Evolutionary conservation across 176 grass and related monocot genomes (phyloP), one percentile per base, ranked within the genome.

Genomic region (Rhipidocladum racemiflorum): DNA sequence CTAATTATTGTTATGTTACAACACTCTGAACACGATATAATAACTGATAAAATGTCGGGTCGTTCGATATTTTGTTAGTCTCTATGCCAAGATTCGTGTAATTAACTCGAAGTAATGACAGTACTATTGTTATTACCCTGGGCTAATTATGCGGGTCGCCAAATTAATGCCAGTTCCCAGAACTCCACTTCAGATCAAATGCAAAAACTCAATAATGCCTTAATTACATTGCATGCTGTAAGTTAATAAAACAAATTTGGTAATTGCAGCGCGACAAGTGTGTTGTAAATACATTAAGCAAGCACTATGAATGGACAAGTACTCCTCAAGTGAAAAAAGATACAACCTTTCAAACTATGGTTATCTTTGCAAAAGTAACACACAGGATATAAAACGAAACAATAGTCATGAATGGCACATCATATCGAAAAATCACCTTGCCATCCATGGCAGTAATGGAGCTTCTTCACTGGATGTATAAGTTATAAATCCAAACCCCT

Each of bases 401-500:
- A 86, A 65, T 50, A 62, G 32, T 53, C 32, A 79, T 10, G 24
- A 76, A 73, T 66, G 35, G 5, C 25, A 48, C 80, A 20, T 13
- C 35, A 62, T n/a, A 44, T 73, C 30, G 13, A 70, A 36, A 74
- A 48, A 69, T 39, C 64, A 98, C 96, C 92, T 88, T 91, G 39
- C 96, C 92, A 65, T 99, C 96, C 89, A 95, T 88, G 68, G 71
- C 83, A 83, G 72, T 87, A 76, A 99, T 80, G 48, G 96, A 2
- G 92, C 92, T 29, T 90, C 96, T 84, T 95, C 92, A 21, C 23
- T 36, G 5, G 84, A 85, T 69, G 80, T 24, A 68, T 84, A 99
- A 74, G 90, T 95, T 65, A 99, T 66, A 88, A 99, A 99, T 63
- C 92, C 96, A 79, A 93, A 95, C 0, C 96, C 96, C 77, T 85